phyloP scores from a whole-genome alignment of 202 grass and related monocot species.

The Setaria viridis region DNA sequence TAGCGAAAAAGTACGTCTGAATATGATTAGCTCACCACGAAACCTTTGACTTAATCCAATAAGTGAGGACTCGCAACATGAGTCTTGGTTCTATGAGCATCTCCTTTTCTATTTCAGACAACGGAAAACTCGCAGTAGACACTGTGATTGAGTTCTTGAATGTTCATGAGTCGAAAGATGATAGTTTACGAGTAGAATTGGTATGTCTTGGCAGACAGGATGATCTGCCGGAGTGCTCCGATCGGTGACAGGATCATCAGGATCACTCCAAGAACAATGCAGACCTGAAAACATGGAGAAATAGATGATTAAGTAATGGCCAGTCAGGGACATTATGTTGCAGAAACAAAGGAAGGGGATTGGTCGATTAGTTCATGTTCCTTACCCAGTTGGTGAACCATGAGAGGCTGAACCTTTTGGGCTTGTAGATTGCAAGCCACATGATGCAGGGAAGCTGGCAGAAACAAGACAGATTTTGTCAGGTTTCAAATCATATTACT shows the following conservation, averaged over 20 bases:
- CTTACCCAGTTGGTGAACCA: slow-evolving; percentile 87
- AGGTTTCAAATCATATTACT: neutral
- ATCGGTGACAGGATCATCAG: slow-evolving; percentile 74
- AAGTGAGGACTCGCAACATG: neutral
- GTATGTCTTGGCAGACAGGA: slow-evolving; percentile 61
- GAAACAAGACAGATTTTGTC: neutral
- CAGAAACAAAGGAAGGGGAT: neutral
- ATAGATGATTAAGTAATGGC: neutral
- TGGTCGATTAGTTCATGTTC: neutral
- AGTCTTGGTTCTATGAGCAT: neutral
- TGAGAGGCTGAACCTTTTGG: slow-evolving; percentile 74
- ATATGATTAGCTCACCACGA: neutral
- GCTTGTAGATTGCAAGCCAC: slow-evolving; percentile 90
- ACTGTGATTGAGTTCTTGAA: neutral
- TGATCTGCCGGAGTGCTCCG: slow-evolving; percentile 75
- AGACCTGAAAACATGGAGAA: slow-evolving; percentile 49
- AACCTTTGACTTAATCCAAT: neutral
- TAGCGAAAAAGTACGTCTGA: neutral
- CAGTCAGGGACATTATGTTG: neutral
- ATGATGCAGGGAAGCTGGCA: slow-evolving; percentile 83
- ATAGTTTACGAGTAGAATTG: slow-evolving; percentile 63
- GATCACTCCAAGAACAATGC: slow-evolving; percentile 76
- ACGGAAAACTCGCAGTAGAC: neutral
- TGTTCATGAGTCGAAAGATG: neutral
- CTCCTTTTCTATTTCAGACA: neutral